phyloP scores from a whole-genome alignment of 257 asterid genomes.

The Solanum pimpinellifolium region DNA sequence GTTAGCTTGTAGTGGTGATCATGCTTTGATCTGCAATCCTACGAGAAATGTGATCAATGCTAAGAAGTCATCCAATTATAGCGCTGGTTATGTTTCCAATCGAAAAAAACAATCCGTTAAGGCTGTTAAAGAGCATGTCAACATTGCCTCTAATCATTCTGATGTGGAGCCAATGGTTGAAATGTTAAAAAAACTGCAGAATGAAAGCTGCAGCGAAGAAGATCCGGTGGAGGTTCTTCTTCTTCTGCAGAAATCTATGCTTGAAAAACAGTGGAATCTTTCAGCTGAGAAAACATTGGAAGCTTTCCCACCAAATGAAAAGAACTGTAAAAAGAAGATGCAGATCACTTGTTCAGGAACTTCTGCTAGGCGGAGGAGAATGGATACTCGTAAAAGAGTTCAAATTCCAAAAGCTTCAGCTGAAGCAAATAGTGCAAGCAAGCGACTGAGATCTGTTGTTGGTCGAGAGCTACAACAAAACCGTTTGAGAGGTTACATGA shows the following conservation, averaged over 20 bases:
- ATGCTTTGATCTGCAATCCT: constrained; percentile 18
- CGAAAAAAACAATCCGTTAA: constrained; percentile 28
- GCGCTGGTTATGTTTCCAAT: constrained; percentile 15
- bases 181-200: constrained; percentile 6
- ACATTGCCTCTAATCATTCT: constrained; percentile 22
- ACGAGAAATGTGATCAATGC: constrained; percentile 23
- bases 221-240: constrained; percentile 58
- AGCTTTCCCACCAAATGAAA: constrained; percentile 2
- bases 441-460: constrained; percentile 30
- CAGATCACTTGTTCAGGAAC: constrained; percentile 54
- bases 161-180: constrained; percentile 24
- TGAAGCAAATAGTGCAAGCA: constrained; percentile 6
- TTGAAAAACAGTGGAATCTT: constrained; percentile 93
- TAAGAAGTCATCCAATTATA: constrained; percentile 30
- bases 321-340: constrained; percentile 11
- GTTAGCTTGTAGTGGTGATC: constrained; percentile 23
- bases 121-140: constrained; percentile 42
- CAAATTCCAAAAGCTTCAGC: constrained; percentile 12
- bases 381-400: constrained; percentile 32
- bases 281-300: constrained; percentile 18
- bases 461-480: constrained; percentile 44
- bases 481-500: constrained; percentile 57
- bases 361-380: constrained; percentile 72
- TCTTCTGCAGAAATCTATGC: constrained; percentile 77
- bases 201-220: constrained; percentile 22